phyloP scores from a whole-genome alignment of 2,329 filamentous ascomycete species.

The Cordyceps militaris region DNA sequence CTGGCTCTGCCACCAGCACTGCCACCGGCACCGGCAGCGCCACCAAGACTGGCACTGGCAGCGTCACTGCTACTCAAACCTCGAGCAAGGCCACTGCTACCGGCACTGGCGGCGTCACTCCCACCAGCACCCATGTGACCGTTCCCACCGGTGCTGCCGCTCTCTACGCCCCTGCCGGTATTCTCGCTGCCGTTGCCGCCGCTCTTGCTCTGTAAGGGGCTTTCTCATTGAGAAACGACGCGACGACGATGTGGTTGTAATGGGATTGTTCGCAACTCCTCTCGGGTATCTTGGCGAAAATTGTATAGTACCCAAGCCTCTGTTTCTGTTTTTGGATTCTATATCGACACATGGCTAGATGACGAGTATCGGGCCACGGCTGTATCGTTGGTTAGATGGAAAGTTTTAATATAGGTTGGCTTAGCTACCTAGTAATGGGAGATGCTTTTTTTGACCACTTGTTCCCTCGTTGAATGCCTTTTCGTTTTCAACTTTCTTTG shows the following conservation, averaged over 20 bases:
- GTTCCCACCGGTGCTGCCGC: slow-evolving; percentile 5
- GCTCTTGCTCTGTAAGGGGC: slow-evolving; percentile 14
- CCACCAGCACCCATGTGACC: slow-evolving; percentile 9
- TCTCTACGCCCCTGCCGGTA: slow-evolving; percentile 10
- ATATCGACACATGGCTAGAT: neutral
- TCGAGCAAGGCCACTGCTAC: neutral
- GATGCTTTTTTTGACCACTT: neutral
- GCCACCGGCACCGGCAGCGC: slow-evolving; percentile 5
- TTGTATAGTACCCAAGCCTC: slow-evolving; percentile 13
- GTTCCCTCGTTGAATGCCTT: neutral
- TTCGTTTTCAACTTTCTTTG: no score
- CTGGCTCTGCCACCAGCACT: neutral
- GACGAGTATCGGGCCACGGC: neutral
- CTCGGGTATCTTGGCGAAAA: slow-evolving; percentile 1
- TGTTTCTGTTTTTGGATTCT: slow-evolving; percentile 5
- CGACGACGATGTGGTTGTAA: slow-evolving; percentile 5
- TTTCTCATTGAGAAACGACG: slow-evolving; percentile 2
- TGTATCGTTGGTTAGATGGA: slow-evolving; percentile 7
- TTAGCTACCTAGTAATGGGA: slow-evolving; percentile 11
- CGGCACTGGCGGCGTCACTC: slow-evolving; percentile 12
- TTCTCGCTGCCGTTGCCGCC: slow-evolving; percentile 13
- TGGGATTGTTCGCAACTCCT: neutral
- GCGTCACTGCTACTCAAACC: neutral
- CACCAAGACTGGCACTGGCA: slow-evolving; percentile 3
- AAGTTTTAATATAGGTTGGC: slow-evolving; percentile 12